Evolutionary conservation across 352 stramenopile genomes (phyloP).

Genomic region (Pythium coloratum): DNA sequence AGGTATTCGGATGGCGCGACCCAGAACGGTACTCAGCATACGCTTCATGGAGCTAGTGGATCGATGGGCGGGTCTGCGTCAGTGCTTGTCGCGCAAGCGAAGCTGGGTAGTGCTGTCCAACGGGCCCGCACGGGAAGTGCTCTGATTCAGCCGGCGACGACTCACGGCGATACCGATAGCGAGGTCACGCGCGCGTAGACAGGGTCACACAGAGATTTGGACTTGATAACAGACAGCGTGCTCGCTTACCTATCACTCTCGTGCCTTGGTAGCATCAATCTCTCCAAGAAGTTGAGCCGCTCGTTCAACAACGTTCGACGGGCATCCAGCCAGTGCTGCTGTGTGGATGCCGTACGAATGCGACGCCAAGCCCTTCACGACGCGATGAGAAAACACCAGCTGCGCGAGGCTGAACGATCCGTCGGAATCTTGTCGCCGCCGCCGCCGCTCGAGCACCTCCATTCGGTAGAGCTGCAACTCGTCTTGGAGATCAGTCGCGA

Average conservation of each 20-base stretch:
- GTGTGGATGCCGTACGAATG: conserved; percentile 84
- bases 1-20: conserved; percentile 3
- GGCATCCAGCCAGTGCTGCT: conserved; percentile 67
- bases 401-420: conserved; percentile 26
- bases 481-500: conserved; percentile 32
- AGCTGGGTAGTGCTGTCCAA: neutral
- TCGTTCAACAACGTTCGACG: conserved; percentile 42
- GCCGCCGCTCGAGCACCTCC: conserved; percentile 52
- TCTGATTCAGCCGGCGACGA: neutral
- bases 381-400: conserved; percentile 77
- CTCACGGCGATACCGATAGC: conserved; percentile 1
- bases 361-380: conserved; percentile 63
- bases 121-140: neutral
- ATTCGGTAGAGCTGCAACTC: conserved; percentile 66
- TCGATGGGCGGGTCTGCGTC: neutral
- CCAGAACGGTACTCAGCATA: neutral
- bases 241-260: neutral
- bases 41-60: neutral
- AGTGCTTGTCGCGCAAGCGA: neutral
- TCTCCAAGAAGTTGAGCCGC: conserved; percentile 46
- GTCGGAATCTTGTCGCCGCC: neutral
- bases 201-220: neutral
- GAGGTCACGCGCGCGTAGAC: conserved; percentile 5
- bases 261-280: conserved; percentile 18
- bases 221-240: neutral